Conservation (phyloP, 2,329 filamentous ascomycete genomes). For the Colletotrichum phormii region DNA sequence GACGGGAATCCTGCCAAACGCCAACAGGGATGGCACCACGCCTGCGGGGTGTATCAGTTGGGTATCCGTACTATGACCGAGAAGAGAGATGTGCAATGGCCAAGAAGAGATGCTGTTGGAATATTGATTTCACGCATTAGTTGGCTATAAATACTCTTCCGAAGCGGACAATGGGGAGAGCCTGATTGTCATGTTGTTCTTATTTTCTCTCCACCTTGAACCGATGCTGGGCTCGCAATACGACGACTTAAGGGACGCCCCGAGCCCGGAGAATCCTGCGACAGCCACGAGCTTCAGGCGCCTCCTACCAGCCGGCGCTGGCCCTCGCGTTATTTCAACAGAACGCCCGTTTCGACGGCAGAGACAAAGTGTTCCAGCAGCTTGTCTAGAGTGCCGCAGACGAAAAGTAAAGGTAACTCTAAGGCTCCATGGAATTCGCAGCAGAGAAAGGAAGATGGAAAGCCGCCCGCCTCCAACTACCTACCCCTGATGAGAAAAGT, state of each 20-base stretch:
- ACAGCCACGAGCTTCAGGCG: background rate
- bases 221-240: background rate
- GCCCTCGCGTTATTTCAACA: background rate
- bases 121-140: background rate
- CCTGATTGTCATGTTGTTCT: background rate
- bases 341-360: background rate
- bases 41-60: background rate
- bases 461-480: background rate
- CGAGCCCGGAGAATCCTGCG: background rate
- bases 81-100: background rate
- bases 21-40: background rate
- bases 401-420: conserved; percentile 27
- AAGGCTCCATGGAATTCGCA: background rate
- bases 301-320: conserved; percentile 1
- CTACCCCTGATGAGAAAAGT: background rate
- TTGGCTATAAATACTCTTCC: background rate
- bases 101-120: background rate
- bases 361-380: conserved; percentile 22
- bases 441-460: background rate
- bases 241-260: background rate
- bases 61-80: background rate
- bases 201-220: background rate
- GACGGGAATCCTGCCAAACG: background rate
- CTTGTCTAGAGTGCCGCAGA: conserved; percentile 25
- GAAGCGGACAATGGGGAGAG: background rate